These are phyloP conservation scores for Penicillium paneum DNA, from an alignment of 2,329 filamentous ascomycete species.

Conservation along the genomic window DNA sequence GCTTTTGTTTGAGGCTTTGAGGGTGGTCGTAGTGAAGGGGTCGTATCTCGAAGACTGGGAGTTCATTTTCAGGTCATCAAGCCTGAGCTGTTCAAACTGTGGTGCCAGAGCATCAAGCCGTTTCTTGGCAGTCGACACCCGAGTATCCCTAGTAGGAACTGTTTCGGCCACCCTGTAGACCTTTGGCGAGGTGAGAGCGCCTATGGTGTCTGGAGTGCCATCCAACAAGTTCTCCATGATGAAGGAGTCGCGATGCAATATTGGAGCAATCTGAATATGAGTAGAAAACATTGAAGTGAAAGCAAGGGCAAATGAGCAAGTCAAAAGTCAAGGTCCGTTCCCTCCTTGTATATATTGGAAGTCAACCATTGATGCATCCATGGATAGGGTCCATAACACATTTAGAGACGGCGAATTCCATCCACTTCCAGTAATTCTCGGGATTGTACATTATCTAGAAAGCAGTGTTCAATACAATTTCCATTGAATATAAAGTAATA, in stretches of 20 bases:
- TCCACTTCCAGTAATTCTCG: background rate
- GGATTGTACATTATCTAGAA: background rate
- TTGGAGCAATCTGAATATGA: background rate
- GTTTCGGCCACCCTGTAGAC: background rate
- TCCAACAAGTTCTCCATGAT: background rate
- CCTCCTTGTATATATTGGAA: background rate
- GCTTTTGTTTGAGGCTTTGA: background rate
- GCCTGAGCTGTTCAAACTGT: background rate
- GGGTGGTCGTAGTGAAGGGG: background rate
- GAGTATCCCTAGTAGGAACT: background rate
- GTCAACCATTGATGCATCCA: background rate
- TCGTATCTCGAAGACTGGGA: background rate
- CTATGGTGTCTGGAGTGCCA: background rate
- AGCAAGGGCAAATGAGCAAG: background rate
- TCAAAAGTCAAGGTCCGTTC: background rate
- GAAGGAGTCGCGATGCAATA: background rate
- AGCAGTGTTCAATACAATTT: background rate
- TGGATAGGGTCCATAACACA: too few relatives aligned
- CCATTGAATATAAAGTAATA: background rate
- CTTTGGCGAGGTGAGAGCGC: background rate
- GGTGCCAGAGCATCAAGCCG: background rate
- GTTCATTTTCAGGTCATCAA: background rate
- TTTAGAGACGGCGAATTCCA: background rate
- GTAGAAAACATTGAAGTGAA: background rate
- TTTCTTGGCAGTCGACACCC: background rate